Percentiles rank a stretch among this genome's conserved stretches.
Conservation (phyloP, 495 filamentous ascomycete species). For the Podospora pseudocomata region DNA sequence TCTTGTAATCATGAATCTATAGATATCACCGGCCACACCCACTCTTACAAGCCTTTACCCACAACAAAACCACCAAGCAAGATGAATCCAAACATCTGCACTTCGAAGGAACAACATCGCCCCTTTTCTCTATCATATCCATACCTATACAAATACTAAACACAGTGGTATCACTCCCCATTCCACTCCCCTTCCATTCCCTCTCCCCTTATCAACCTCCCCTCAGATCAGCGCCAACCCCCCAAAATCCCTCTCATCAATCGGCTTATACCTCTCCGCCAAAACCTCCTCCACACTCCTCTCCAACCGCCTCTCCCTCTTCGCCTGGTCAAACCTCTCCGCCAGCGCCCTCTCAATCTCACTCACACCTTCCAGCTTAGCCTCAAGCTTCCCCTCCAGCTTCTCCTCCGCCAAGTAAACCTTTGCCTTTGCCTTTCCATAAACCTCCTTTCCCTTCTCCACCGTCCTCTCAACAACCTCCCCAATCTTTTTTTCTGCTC, state of each 20-base stretch:
- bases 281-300: constrained; percentile 45
- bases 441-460: constrained; percentile 27
- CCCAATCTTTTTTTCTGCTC: constrained; percentile 25
- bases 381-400: constrained; percentile 25
- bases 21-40: neutral
- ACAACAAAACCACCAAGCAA: neutral
- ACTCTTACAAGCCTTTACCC: too few relatives aligned
- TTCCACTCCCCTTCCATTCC: neutral
- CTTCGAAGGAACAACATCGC: too few relatives aligned
- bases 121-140: neutral
- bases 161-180: neutral
- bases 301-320: constrained; percentile 26
- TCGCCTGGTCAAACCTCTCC: constrained; percentile 43
- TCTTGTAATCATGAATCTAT: too few relatives aligned
- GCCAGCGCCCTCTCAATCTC: constrained; percentile 45
- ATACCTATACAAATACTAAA: neutral
- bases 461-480: constrained; percentile 25
- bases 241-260: constrained; percentile 35
- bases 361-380: constrained; percentile 31
- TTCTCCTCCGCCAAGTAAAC: constrained; percentile 30
- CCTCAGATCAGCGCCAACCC: neutral
- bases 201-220: neutral
- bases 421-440: constrained; percentile 26
- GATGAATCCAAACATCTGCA: neutral
- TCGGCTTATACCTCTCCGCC: constrained; percentile 46